Conservation (phyloP, 306 rosid species). For the Cotoneaster glaucophyllus region DNA sequence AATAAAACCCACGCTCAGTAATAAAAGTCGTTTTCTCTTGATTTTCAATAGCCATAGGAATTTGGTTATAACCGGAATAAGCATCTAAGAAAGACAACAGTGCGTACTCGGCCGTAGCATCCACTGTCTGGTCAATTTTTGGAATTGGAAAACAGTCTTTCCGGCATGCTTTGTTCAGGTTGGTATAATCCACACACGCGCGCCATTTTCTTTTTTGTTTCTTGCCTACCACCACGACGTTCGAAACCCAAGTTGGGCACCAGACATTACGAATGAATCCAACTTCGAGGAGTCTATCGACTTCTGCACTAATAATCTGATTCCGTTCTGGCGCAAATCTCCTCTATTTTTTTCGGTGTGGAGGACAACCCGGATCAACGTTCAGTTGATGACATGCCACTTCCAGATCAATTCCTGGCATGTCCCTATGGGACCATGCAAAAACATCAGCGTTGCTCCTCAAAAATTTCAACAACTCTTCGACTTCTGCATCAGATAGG, state of each 20-base stretch:
- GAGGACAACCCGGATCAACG: too few species aligned
- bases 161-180: not conserved
- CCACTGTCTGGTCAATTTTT: not conserved
- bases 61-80: not conserved
- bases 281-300: not conserved
- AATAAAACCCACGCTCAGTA: not conserved
- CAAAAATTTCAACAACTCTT: too few species aligned
- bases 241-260: not conserved
- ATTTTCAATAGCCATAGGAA: not conserved
- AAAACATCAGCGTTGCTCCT: too few species aligned
- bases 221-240: not conserved
- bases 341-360: rapidly evolving
- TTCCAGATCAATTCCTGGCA: too few species aligned
- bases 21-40: not conserved
- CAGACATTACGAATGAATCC: not conserved
- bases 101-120: not conserved
- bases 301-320: not conserved
- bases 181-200: not conserved
- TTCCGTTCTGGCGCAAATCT: not conserved
- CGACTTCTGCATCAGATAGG: too few species aligned
- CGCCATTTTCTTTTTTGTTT: not conserved
- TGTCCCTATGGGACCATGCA: too few species aligned
- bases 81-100: not conserved
- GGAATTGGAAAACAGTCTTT: not conserved
- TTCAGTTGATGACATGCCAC: too few species aligned